Percentiles rank a stretch among this genome's conserved stretches.
Conservation (phyloP, 805 yeast species). For the Sungouiella thailandica region DNA sequence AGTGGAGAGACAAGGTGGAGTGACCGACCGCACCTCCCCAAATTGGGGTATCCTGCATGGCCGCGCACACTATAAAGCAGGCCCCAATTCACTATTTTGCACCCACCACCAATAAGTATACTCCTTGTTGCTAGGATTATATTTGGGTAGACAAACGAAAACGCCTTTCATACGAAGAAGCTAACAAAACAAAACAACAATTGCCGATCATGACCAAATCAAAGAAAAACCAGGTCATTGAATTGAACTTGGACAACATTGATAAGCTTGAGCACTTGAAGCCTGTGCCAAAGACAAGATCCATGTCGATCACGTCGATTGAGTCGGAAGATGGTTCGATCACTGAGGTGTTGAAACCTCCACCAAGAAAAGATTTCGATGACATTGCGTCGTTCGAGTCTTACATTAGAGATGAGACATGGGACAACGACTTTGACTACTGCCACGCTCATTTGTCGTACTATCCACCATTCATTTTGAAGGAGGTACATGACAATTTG, state of each 20-base stretch:
- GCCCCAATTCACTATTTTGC: background rate
- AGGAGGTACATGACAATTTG: conserved; percentile 61
- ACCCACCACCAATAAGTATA: conserved; percentile 1
- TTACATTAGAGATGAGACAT: conserved; percentile 64
- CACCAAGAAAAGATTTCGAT: conserved; percentile 50
- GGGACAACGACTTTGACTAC: conserved; percentile 71
- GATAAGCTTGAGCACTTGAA: conserved; percentile 34
- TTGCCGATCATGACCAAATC: conserved; percentile 18
- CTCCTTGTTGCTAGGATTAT: background rate
- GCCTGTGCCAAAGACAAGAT: conserved; percentile 35
- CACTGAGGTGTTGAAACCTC: conserved; percentile 30
- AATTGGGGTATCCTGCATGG: background rate
- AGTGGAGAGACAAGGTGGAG: conserved; percentile 10
- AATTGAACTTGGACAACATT: conserved; percentile 34
- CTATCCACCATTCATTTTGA: conserved; percentile 69
- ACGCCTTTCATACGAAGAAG: conserved; percentile 1
- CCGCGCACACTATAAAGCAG: conserved; percentile 1
- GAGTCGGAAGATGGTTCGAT: conserved; percentile 29
- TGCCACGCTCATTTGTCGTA: conserved; percentile 63
- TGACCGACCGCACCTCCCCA: conserved; percentile 1
- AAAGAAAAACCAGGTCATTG: conserved; percentile 19
- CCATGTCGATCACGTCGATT: conserved; percentile 33
- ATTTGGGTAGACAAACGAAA: background rate
- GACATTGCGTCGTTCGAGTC: conserved; percentile 58
- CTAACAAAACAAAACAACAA: background rate